Base-by-base conservation (phyloP, 2,329 filamentous ascomycete genomes). In the Westerdykella ornata region DNA sequence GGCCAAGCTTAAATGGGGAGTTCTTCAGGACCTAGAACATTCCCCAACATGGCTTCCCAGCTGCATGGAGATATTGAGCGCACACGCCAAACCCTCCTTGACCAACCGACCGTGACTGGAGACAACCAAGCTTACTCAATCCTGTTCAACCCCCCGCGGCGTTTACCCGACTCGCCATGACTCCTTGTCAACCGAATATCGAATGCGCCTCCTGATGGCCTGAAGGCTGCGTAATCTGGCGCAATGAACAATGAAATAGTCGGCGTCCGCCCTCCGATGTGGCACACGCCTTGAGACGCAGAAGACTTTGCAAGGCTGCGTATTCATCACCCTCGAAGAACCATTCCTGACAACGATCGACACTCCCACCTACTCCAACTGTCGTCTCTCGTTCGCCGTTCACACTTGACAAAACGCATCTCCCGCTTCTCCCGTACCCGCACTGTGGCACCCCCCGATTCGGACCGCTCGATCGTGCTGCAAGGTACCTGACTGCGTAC, bases 91-190 rank as follows among this genome's bases (percentile, higher is more conserved):
- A 37, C 35, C 38, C 20, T 31, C 31, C 16, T 14, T 13, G 35
- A 32, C 48, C 50, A 48, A 49, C 51, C 46, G 47, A 26, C 28
- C 34, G 39, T 31, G 31, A 40, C 36, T 26, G 22, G 30, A n/a
- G 9, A 33, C 30, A 33, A 33, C 30, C 30, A 15, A 8, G 8
- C n/a, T 7, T n/a, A 7, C 7, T 33, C 9, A 14, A 33, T 8
- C 30, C n/a, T 33, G 30, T 7, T 13, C 30, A 17, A 8, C 26
- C 16, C 39, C 39, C 14, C 36, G 38, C 42, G 45, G 49, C 48
- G 47, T 45, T 55, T 52, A 52, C 47, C 57, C 56, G 51, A 52
- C 51, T 51, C 42, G 53, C 52, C 49, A 42, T 55, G 40, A n/a
- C 48, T 39, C 47, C 47, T 48, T 42, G 44, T 45, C 51, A 48